Evolutionary conservation across 1,284 basidiomycete genomes (phyloP).

Genomic region (Papiliotrema fonsecae): DNA sequence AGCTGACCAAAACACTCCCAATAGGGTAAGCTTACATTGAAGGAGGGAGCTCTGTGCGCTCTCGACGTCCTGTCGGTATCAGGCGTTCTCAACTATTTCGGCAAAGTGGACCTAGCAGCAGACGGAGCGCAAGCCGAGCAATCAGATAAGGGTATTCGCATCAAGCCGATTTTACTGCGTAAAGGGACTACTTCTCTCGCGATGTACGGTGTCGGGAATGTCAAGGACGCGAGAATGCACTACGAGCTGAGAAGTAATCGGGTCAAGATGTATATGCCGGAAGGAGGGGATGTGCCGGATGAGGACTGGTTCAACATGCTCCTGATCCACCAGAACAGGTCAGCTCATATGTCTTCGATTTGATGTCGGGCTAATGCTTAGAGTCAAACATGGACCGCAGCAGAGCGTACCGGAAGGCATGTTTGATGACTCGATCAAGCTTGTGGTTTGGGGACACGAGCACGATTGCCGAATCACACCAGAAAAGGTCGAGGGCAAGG

Average conservation of each 20-base stretch:
- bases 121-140: constrained; percentile 57
- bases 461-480: constrained; percentile 93
- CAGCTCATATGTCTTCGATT: constrained; percentile 23
- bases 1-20: constrained; percentile 26
- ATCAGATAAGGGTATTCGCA: constrained; percentile 63
- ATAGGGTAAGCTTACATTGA: constrained; percentile 5
- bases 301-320: constrained; percentile 88
- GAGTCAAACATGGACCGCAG: constrained; percentile 88
- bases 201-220: constrained; percentile 92
- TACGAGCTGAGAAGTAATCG: constrained; percentile 90
- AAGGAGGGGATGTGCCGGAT: constrained; percentile 60
- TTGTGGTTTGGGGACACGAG: constrained; percentile 98
- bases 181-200: constrained; percentile 84
- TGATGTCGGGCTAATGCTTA: constrained; percentile 39
- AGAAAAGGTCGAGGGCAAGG: constrained; percentile 82
- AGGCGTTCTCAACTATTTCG: constrained; percentile 96
- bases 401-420: constrained; percentile 91
- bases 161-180: constrained; percentile 80
- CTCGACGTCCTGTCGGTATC: constrained; percentile 91
- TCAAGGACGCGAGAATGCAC: constrained; percentile 93
- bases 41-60: constrained; percentile 93
- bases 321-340: constrained; percentile 94
- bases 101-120: constrained; percentile 60
- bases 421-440: constrained; percentile 91
- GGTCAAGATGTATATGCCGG: constrained; percentile 94